A percentile compares a stretch with the other conserved stretches of the same genome.
Conservation (phyloP, 371 early-diverging fungal genomes). For the Mortierella polycephala region DNA sequence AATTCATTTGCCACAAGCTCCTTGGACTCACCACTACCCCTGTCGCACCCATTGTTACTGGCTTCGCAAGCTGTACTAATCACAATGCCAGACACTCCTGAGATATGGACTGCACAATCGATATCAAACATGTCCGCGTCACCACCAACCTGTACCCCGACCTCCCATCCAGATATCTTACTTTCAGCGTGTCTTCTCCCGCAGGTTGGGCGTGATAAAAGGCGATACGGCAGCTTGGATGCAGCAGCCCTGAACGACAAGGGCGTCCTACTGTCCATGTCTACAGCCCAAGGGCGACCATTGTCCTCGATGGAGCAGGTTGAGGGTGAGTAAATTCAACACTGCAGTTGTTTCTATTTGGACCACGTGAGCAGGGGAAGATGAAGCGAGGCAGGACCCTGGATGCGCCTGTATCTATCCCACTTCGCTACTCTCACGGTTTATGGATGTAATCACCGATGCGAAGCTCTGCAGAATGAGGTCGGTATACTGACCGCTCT, state of each 20-base stretch:
- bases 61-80: too few relatives aligned
- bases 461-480: too few relatives aligned
- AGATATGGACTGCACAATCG: too few relatives aligned
- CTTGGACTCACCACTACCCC: slow-evolving; percentile 9
- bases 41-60: too few relatives aligned
- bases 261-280: neutral
- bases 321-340: slow-evolving; percentile 10
- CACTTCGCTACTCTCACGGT: neutral
- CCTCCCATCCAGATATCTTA: neutral
- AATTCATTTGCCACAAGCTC: too few relatives aligned
- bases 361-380: too few relatives aligned
- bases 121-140: too few relatives aligned
- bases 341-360: too few relatives aligned
- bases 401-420: neutral
- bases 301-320: slow-evolving; percentile 28
- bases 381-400: neutral
- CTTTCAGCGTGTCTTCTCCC: slow-evolving; percentile 6
- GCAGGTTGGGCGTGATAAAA: slow-evolving; percentile 4
- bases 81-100: too few relatives aligned
- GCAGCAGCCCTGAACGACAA: slow-evolving; percentile 7
- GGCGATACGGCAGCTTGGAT: slow-evolving; percentile 17
- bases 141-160: too few relatives aligned
- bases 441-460: too few relatives aligned
- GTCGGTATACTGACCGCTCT: too few relatives aligned
- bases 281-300: slow-evolving; percentile 3